Base-by-base conservation (phyloP, 176 grass and related monocot species). In the Aechmea fasciata region DNA sequence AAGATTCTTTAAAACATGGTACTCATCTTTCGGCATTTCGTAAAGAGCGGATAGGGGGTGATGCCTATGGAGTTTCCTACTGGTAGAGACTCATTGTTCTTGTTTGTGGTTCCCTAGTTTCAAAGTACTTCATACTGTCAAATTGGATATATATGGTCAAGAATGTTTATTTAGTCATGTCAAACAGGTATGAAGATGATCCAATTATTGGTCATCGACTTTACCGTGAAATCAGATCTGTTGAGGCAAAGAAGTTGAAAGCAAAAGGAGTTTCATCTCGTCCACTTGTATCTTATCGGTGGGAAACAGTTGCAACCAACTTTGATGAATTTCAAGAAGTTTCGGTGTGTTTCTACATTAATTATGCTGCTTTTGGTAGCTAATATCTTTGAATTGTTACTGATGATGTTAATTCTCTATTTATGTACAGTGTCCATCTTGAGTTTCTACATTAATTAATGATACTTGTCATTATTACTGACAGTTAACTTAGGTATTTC, bases 21-120 rank as follows among this genome's bases (percentile, higher is more conserved):
- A 84, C 71, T 72, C 79, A 92, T 55, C 86, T 92, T 50, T 73
- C 77, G 10, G 54, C 74, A 47, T 97, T 92, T 73, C 84, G 82
- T 64, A 97, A 97, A 90, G 74, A 92, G 67, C 80, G 86, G 53
- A 81, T 92, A 66, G 89, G 93, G 15, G 94, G 94, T 66, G 84
- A 97, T 83, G 87, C 94, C 24, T 64, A 83, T 80, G 94, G 94
- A 71, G 77, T 97, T 75, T 97, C 89, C 48, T 97, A 97, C 69
- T 97, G 94, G 94, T 97, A 82, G 51, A 75, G 50, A 81, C 59
- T 66, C 70, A 53, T 14, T 64, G 54, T 50, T 71, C 75, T 66
- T 41, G 25, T 78, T 72, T 3, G 69, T 67, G 15, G 20, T 14
- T 49, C 52, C 71, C 13, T 76, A 47, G 65, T 65, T 59, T 64